Percentiles rank a stretch among this genome's conserved stretches.
These are phyloP conservation scores for Pseudogymnoascus sp. DNA, from an alignment of 2,329 filamentous ascomycete species.

Conservation along the genomic window DNA sequence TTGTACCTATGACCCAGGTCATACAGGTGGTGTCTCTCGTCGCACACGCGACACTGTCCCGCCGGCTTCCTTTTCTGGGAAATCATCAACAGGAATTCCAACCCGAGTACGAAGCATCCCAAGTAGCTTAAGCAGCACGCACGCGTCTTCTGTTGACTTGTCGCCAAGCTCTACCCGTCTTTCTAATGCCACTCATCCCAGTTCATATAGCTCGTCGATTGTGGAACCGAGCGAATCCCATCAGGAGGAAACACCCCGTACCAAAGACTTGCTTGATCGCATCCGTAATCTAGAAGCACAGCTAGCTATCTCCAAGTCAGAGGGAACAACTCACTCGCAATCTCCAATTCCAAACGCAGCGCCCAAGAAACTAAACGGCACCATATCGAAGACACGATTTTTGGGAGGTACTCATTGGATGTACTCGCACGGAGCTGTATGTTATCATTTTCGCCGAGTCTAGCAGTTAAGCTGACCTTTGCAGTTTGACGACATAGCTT, in stretches of 20 bases:
- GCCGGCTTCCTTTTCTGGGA: neutral
- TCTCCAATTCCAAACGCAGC: neutral
- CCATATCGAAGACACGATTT: conserved; percentile 21
- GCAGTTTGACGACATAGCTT: conserved; percentile 16
- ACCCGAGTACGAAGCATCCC: neutral
- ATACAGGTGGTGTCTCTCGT: conserved; percentile 2
- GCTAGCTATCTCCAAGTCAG: neutral
- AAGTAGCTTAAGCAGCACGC: conserved; percentile 7
- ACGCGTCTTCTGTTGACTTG: neutral
- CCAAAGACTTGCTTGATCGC: neutral
- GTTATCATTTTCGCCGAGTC: neutral
- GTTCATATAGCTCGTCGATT: neutral
- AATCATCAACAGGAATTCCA: neutral
- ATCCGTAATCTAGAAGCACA: neutral
- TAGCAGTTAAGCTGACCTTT: conserved; percentile 5
- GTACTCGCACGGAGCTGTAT: conserved; percentile 20
- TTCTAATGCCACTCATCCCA: neutral
- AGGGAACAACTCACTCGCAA: neutral
- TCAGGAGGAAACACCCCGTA: neutral
- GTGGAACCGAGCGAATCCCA: neutral
- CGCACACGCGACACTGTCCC: conserved; percentile 1
- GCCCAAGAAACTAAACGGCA: conserved; percentile 13
- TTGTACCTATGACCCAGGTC: conserved; percentile 27
- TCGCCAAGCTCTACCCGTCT: neutral
- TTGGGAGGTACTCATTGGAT: conserved; percentile 25